Percentiles rank a stretch among this genome's conserved stretches.
phyloP scores from a whole-genome alignment of 306 rosid genomes.

The Cicer arietinum region DNA sequence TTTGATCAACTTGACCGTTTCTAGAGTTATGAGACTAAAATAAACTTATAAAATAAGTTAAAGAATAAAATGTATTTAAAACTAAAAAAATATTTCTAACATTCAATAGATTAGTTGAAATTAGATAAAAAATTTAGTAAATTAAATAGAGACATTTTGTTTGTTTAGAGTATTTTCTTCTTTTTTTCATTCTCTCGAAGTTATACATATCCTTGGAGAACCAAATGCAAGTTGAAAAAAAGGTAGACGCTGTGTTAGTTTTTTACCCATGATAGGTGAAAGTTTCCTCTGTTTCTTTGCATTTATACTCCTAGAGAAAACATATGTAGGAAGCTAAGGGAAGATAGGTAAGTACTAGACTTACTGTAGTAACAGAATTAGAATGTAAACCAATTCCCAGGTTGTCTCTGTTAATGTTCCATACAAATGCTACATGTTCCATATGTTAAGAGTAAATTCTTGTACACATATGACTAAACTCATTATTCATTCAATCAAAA shows the following conservation, averaged over 20 bases:
- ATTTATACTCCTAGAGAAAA: neutral
- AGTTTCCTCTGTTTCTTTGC: neutral
- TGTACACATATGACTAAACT: neutral
- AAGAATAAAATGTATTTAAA: too few relatives aligned
- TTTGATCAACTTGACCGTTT: too few relatives aligned
- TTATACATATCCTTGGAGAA: neutral
- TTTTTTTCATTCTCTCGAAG: neutral
- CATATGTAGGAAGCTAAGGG: neutral
- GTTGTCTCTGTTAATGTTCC: constrained; percentile 27
- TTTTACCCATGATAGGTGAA: neutral
- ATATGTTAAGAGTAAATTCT: neutral
- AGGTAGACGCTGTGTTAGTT: neutral
- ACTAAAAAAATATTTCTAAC: too few relatives aligned
- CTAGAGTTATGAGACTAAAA: too few relatives aligned
- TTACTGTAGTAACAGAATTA: neutral
- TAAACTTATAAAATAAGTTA: too few relatives aligned
- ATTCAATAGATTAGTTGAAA: too few relatives aligned
- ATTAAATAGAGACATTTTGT: too few relatives aligned
- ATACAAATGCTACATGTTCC: constrained; percentile 17
- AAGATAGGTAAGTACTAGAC: constrained; percentile 2
- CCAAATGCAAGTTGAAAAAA: neutral
- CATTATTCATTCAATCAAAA: constrained; percentile 30
- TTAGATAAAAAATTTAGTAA: too few relatives aligned
- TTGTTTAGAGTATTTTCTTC: neutral
- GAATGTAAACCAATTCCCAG: constrained; percentile 17